Evolutionary conservation across 495 filamentous ascomycete genomes (phyloP), one percentile per base, ranked within the genome.

Genomic region (Annulohypoxylon bovei): DNA sequence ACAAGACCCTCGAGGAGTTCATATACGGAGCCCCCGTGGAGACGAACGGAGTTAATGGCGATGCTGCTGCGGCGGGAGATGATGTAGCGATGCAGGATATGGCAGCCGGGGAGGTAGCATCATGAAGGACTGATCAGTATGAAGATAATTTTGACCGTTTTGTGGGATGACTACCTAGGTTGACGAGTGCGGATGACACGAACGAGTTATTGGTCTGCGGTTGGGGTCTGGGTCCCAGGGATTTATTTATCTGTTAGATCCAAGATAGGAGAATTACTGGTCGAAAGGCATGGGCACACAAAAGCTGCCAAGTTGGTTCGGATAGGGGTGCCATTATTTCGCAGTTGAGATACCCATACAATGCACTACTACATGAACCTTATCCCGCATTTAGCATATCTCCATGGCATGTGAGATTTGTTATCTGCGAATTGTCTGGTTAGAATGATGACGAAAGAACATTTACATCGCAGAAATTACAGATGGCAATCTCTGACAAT

Each of bases 1-100:
- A 78, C 22, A 68, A 65, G 35, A 33, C 39, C 6, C 55, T 74
- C 32, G 65, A 71, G 57, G 42, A 56, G n/a, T 72, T 64, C 49
- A 58, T 73, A 7, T 70, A 62, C 27, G 56, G 65, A 9, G 16
- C 32, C 20, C 0, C 55, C 0, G 55, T 16, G 1, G 63, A 47
- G 25, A 23, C 44, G 1, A 70, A 75, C 27, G 72, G 66, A 0
- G 50, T 73, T 25, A 46, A 71, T 42, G 61, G 46, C 1, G 42
- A 65, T 6, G 65, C 14, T 5, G 33, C 55, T 32, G 47, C 46
- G 23, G 18, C 46, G 33, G 58, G 25, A 3, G 68, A 61, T 3
- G 72, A 75, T 39, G 50, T 65, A 6, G 25, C 56, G 28, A 75
- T 75, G 72, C 25, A 58, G 39, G 62, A 72, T 7, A 56, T 16